Evolutionary conservation across 352 stramenopile genomes (phyloP).

Genomic region (Globisporangium irregulare): DNA sequence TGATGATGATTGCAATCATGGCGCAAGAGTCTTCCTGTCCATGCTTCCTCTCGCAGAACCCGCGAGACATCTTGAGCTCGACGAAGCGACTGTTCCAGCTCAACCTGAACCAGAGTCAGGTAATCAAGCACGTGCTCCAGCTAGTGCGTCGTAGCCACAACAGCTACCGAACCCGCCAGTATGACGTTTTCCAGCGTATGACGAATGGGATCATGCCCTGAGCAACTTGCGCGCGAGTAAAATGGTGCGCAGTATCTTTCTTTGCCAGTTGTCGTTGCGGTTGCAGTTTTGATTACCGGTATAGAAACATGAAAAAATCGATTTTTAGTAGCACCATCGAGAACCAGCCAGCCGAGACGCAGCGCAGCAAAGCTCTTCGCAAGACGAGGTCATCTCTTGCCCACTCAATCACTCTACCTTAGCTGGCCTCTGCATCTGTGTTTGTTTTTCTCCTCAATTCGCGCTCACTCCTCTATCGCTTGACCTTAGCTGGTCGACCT

Average conservation of each 20-base stretch:
- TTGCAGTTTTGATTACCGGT: slow-evolving; percentile 8
- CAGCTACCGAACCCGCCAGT: slow-evolving; percentile 89
- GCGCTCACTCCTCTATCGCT: slow-evolving; percentile 9
- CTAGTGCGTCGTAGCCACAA: slow-evolving; percentile 89
- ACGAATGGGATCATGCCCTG: slow-evolving; percentile 90
- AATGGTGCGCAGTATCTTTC: slow-evolving; percentile 4
- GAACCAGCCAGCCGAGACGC: background rate
- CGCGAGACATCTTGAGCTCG: slow-evolving; percentile 66
- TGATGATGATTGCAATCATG: slow-evolving; percentile 97
- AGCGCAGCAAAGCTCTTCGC: background rate
- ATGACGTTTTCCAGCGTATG: slow-evolving; percentile 91
- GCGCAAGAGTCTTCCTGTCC: slow-evolving; percentile 94
- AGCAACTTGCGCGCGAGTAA: slow-evolving; percentile 8
- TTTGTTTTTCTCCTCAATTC: background rate
- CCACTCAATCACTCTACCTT: background rate
- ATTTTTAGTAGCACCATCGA: background rate
- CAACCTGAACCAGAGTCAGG: slow-evolving; percentile 77
- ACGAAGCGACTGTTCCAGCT: slow-evolving; percentile 82
- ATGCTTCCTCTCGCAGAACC: slow-evolving; percentile 90
- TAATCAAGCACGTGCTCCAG: slow-evolving; percentile 89
- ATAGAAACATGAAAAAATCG: slow-evolving; percentile 7
- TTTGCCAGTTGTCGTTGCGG: background rate
- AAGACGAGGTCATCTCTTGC: background rate
- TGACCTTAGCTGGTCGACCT: slow-evolving; percentile 33
- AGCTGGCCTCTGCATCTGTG: background rate